A percentile compares a stretch with the other conserved stretches of the same genome.
phyloP scores from a whole-genome alignment of 495 filamentous ascomycete species.

The Parathielavia hyrcaniae region DNA sequence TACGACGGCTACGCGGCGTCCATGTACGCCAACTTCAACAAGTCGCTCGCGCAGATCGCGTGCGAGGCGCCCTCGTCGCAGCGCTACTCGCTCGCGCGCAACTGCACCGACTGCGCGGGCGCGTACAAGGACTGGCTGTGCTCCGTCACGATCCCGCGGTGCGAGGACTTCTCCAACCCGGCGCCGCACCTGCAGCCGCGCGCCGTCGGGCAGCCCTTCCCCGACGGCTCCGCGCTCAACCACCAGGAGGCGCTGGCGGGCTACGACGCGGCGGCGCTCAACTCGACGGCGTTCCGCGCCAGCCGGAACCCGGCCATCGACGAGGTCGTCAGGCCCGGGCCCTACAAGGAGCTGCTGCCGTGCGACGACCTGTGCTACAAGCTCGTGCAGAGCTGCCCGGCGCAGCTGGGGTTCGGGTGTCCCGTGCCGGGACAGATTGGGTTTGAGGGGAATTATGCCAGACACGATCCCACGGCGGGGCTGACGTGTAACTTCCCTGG shows the following conservation, averaged over 20 bases:
- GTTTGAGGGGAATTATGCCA: constrained; percentile 62
- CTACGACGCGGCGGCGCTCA: constrained; percentile 9
- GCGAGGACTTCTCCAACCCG: constrained; percentile 65
- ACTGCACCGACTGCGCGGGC: constrained; percentile 64
- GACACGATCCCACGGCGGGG: constrained; percentile 21
- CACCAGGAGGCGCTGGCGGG: constrained; percentile 22
- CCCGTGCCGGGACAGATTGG: constrained; percentile 49
- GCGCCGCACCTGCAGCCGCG: constrained; percentile 57
- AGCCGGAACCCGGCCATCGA: constrained; percentile 73
- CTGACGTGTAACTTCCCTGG: constrained; percentile 47
- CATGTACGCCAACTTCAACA: constrained; percentile 68
- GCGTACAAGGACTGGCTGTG: constrained; percentile 96
- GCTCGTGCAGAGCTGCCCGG: constrained; percentile 76
- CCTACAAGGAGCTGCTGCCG: constrained; percentile 88
- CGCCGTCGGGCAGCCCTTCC: constrained; percentile 60
- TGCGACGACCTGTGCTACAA: constrained; percentile 78
- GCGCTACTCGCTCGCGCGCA: constrained; percentile 72
- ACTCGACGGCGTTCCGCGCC: constrained; percentile 35
- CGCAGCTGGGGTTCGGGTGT: constrained; percentile 71
- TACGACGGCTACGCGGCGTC: constrained; percentile 61
- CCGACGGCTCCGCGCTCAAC: constrained; percentile 54
- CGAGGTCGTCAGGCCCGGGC: constrained; percentile 63
- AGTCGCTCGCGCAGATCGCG: constrained; percentile 73
- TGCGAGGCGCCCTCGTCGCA: constrained; percentile 63
- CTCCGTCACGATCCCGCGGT: constrained; percentile 84